A percentile compares a stretch with the other conserved stretches of the same genome.
phyloP scores from a whole-genome alignment of 345 rosid genomes.

The Eucalyptus pauciflora region DNA sequence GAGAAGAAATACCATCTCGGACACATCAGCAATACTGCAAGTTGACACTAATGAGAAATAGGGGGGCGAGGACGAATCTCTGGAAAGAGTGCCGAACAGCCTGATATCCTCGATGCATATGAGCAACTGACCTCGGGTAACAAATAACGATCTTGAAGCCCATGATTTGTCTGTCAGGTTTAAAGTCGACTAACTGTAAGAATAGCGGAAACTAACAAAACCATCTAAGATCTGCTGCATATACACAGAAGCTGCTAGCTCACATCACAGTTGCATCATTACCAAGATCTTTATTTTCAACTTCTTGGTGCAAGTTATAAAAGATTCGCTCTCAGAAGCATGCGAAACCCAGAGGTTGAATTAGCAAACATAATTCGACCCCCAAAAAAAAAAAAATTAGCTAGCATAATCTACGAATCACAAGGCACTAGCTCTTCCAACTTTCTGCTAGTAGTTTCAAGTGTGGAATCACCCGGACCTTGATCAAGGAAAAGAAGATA shows the following conservation, averaged over 20 bases:
- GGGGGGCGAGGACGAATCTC: slow-evolving; percentile 28
- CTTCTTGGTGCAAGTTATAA: background rate
- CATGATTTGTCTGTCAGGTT: slow-evolving; percentile 53
- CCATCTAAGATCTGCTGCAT: background rate
- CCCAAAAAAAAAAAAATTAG: background rate
- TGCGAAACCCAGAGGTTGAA: background rate
- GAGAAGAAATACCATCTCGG: slow-evolving; percentile 40
- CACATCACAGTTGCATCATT: background rate
- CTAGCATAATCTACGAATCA: background rate
- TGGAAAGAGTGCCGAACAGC: slow-evolving; percentile 39
- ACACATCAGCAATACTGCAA: slow-evolving; percentile 47
- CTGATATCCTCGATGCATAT: slow-evolving; percentile 70
- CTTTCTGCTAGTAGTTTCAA: background rate
- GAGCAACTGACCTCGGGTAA: slow-evolving; percentile 46
- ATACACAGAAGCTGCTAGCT: background rate
- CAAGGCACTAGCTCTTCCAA: background rate
- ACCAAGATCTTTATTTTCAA: background rate
- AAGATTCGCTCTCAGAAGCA: background rate
- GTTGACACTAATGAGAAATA: slow-evolving; percentile 49
- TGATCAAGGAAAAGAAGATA: background rate
- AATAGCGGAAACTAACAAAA: background rate
- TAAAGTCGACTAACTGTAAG: background rate
- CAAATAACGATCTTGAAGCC: slow-evolving; percentile 68
- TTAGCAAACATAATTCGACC: background rate
- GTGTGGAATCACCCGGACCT: background rate